Base-by-base conservation (phyloP, 2,329 filamentous ascomycete genomes). In the Alternaria conjuncta region DNA sequence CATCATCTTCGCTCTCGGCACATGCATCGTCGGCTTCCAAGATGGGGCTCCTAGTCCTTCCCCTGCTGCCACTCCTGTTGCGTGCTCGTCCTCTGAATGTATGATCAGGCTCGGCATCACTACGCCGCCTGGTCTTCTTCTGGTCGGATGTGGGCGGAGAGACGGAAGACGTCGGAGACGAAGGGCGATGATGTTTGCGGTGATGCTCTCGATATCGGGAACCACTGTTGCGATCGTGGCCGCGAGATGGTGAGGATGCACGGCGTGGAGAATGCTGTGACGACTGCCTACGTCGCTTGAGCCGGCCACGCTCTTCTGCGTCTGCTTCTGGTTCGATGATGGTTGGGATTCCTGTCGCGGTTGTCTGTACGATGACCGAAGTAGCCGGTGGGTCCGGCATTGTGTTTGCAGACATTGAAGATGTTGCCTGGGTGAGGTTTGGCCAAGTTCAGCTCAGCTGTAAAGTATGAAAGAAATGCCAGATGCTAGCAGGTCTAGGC, bases 281-380 rank as follows among this genome's bases (percentile, higher is more conserved):
- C 23, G 73, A 73, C 50, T 68, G 65, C 9, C 75, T 69, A 49
- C 76, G 71, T 56, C 75, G 71, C 60, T 78, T 78, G 23, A 77
- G 70, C 32, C 75, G 75, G 26, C 76, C 76, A n/a, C 76, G 74
- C 36, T 75, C 73, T 57, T 76, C 68, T 30, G 65, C 63, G 25
- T 73, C 71, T 50, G 54, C 61, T 15, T 70, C 79, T 64, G 85
- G 82, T 63, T 79, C 74, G 45, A 74, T 75, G 30, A 82, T 76
- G 26, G 77, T 83, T 43, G 75, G 76, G 12, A 79, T 78, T 26
- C 80, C 76, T 18, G 80, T 82, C 8, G 80, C 73, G 49, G 84
- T 83, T 20, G 74, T 82, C 21, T 49, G 41, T 20, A 28, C 43
- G 55, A 36, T 13, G 18, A 25, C 26, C 18, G 46, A 28, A 32